Percentiles rank a stretch among this genome's conserved stretches.
Conservation (phyloP, 2,329 filamentous ascomycete genomes). For the Diaporthe amygdali region DNA sequence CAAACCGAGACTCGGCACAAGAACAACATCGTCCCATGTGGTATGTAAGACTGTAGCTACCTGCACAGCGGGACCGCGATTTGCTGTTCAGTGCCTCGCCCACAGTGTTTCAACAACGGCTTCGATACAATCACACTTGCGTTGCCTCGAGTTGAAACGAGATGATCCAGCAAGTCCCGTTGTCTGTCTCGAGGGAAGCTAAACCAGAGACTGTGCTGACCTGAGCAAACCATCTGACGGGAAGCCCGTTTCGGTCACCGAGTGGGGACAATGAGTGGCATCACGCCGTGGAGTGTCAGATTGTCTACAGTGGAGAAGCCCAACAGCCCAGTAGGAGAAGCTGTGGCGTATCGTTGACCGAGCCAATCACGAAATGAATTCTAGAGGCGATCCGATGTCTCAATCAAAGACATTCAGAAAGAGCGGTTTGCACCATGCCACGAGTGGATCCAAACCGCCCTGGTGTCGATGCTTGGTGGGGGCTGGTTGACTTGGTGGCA, state of each 20-base stretch:
- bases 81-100: background rate
- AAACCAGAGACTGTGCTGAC: background rate
- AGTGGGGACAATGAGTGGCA: background rate
- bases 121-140: background rate
- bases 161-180: background rate
- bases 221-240: background rate
- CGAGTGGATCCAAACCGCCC: background rate
- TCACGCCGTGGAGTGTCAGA: background rate
- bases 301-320: background rate
- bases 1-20: background rate
- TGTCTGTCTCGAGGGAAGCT: background rate
- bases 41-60: background rate
- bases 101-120: background rate
- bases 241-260: background rate
- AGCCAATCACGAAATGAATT: background rate
- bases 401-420: background rate
- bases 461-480: background rate
- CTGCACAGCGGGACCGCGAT: background rate
- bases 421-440: background rate
- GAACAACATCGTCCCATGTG: background rate
- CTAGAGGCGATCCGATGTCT: background rate
- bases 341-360: background rate
- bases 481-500: background rate
- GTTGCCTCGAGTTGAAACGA: background rate
- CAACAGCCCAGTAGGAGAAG: background rate